phyloP scores from a whole-genome alignment of 805 yeast species.

The Kazachstania africana region DNA sequence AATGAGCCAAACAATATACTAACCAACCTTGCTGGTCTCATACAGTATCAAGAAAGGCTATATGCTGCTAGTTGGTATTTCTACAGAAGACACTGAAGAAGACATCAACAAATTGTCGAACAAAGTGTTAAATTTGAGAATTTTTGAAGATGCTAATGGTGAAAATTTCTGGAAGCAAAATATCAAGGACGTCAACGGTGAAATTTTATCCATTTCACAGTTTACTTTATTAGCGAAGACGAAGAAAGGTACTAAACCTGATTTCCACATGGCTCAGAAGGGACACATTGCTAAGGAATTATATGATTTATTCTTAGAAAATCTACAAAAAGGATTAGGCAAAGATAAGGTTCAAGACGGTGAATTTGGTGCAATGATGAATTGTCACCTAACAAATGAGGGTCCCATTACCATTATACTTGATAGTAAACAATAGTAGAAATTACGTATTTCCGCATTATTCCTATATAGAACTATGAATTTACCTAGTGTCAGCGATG shows the following conservation, averaged over 20 bases:
- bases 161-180: slow-evolving; percentile 70
- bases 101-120: slow-evolving; percentile 61
- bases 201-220: slow-evolving; percentile 80
- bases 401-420: slow-evolving; percentile 86
- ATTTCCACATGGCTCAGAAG: slow-evolving; percentile 84
- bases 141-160: slow-evolving; percentile 60
- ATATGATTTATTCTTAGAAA: slow-evolving; percentile 38
- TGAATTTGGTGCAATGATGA: slow-evolving; percentile 95
- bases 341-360: slow-evolving; percentile 72
- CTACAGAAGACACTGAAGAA: slow-evolving; percentile 60
- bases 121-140: slow-evolving; percentile 51
- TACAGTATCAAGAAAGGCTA: slow-evolving; percentile 55
- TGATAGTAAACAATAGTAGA: slow-evolving; percentile 53
- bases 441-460: neutral
- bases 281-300: slow-evolving; percentile 41
- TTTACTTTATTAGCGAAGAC: slow-evolving; percentile 81
- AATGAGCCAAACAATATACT: too few species aligned
- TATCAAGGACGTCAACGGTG: slow-evolving; percentile 53
- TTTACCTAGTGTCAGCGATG: too few species aligned
- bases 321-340: slow-evolving; percentile 42
- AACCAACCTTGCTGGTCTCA: neutral
- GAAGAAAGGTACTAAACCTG: slow-evolving; percentile 89
- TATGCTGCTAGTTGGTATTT: slow-evolving; percentile 74
- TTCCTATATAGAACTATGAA: too few species aligned
- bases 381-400: slow-evolving; percentile 74